Evolutionary conservation across 345 rosid species (phyloP).

Genomic region (Citropsis articulata): DNA sequence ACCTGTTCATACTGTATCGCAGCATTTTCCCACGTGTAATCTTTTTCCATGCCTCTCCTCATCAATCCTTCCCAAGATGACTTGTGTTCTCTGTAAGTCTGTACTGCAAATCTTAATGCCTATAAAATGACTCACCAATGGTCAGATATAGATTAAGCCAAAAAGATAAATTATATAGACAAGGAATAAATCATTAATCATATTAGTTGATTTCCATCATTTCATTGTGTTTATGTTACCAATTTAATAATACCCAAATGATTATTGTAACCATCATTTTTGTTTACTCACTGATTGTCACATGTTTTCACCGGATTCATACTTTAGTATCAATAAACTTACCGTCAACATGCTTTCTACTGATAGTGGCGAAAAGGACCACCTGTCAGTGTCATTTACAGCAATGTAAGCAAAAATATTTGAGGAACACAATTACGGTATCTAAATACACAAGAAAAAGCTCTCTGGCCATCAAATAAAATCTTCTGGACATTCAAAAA

Average conservation of each 20-base stretch:
- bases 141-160: neutral
- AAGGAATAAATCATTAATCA: neutral
- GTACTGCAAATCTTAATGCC: constrained; percentile 64
- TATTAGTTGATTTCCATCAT: neutral
- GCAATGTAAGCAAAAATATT: neutral
- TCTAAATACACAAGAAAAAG: neutral
- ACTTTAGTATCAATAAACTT: constrained; percentile 21
- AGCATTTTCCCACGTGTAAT: constrained; percentile 85
- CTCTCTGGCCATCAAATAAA: neutral
- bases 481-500: neutral
- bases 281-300: neutral
- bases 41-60: constrained; percentile 69
- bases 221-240: neutral
- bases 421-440: neutral
- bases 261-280: neutral
- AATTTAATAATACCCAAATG: neutral
- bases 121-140: constrained; percentile 10
- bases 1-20: constrained; percentile 83
- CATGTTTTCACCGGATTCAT: neutral
- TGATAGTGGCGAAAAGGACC: constrained; percentile 78
- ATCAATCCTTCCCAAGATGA: constrained; percentile 74
- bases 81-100: constrained; percentile 71
- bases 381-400: constrained; percentile 44
- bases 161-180: neutral
- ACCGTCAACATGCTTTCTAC: constrained; percentile 78